Evolutionary conservation across 176 grass and related monocot genomes (phyloP).

Genomic region (Eleusine indica): DNA sequence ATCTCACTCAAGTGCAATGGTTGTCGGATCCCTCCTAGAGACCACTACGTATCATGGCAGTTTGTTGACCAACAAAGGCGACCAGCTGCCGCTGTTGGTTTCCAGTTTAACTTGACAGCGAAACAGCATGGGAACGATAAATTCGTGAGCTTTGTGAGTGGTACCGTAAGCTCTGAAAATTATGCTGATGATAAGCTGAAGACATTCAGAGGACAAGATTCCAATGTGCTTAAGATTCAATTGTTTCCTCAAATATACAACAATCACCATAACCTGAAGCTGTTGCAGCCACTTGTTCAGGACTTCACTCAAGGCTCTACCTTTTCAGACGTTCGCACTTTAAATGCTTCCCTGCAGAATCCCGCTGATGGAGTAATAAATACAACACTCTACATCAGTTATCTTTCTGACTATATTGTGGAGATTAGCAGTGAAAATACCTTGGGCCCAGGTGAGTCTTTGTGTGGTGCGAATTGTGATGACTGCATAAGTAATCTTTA

Average conservation of each 20-base stretch:
- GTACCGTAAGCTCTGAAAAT: slow-evolving; percentile 66
- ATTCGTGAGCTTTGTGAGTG: slow-evolving; percentile 77
- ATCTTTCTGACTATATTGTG: slow-evolving; percentile 90
- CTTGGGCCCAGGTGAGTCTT: slow-evolving; percentile 68
- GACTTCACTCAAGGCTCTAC: slow-evolving; percentile 82
- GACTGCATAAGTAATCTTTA: slow-evolving; percentile 3
- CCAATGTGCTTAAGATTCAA: slow-evolving; percentile 87
- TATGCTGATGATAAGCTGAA: slow-evolving; percentile 59
- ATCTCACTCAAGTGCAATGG: slow-evolving; percentile 76
- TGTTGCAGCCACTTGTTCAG: slow-evolving; percentile 82
- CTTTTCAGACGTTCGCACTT: slow-evolving; percentile 64
- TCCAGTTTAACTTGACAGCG: slow-evolving; percentile 81
- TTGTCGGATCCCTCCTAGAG: slow-evolving; percentile 77
- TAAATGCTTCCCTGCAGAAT: slow-evolving; percentile 79
- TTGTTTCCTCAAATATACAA: slow-evolving; percentile 90
- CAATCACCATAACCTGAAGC: slow-evolving; percentile 62
- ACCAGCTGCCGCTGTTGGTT: slow-evolving; percentile 73
- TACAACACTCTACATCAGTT: slow-evolving; percentile 82
- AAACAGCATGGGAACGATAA: slow-evolving; percentile 61
- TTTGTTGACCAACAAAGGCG: slow-evolving; percentile 70
- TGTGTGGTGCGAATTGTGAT: neutral
- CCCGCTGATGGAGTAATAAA: slow-evolving; percentile 79
- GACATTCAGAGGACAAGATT: slow-evolving; percentile 87
- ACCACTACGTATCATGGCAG: slow-evolving; percentile 91
- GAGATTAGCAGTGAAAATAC: slow-evolving; percentile 80